Conservation (phyloP, 768 basidiomycete species). For the Calocybe cyanea region DNA sequence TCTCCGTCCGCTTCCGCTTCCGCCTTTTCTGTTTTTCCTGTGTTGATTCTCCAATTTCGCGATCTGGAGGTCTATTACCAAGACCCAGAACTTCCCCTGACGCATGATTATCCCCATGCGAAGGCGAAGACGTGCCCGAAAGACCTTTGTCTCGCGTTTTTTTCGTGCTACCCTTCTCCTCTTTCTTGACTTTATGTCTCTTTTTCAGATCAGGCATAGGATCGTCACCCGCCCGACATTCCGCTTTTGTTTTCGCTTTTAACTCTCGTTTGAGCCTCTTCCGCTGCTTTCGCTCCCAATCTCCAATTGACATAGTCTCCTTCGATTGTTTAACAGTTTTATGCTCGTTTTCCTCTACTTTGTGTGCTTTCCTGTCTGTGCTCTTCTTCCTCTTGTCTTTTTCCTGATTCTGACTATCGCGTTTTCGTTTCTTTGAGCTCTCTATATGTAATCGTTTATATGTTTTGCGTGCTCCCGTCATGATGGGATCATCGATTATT, state of each 20-base stretch:
- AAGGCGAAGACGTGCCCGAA: too few relatives aligned
- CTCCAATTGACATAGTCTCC: conserved; percentile 19
- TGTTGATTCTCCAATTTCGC: too few relatives aligned
- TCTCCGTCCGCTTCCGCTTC: background rate
- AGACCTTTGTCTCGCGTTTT: too few relatives aligned
- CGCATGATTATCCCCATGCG: too few relatives aligned
- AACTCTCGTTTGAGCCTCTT: conserved; percentile 14
- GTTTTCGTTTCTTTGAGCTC: conserved; percentile 15
- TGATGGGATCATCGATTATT: background rate
- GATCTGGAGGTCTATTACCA: too few relatives aligned
- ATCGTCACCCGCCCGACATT: background rate
- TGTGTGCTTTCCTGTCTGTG: conserved; percentile 13
- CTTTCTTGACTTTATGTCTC: conserved; percentile 5
- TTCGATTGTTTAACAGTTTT: conserved; percentile 12
- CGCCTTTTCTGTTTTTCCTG: conserved; percentile 14
- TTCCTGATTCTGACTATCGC: conserved; percentile 2
- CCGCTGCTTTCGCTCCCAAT: conserved; percentile 12
- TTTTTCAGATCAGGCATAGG: too few relatives aligned
- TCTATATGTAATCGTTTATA: conserved; percentile 7
- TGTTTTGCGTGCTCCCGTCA: background rate
- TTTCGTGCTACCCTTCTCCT: too few relatives aligned
- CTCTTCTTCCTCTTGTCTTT: conserved; percentile 11
- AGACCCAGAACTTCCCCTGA: too few relatives aligned
- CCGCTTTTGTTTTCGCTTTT: conserved; percentile 6
- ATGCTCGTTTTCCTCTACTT: background rate